Percentiles rank a stretch among this genome's conserved stretches.
Evolutionary conservation across 148 eudicot genomes (phyloP).

Genomic region (Camellia sinensis): DNA sequence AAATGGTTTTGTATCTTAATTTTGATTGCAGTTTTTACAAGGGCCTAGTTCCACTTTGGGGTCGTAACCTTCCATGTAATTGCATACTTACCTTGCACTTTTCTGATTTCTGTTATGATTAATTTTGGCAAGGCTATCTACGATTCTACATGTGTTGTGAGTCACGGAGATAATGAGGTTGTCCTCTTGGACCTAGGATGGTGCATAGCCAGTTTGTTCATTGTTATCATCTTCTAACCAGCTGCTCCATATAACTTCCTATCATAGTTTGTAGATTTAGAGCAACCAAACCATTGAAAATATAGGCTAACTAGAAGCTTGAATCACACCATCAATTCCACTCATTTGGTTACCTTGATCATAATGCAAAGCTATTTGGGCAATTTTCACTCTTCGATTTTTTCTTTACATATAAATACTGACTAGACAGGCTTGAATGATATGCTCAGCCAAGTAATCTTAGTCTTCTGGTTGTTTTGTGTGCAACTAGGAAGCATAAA

Average conservation of each 20-base stretch:
- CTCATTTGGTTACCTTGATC: background rate
- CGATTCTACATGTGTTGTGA: background rate
- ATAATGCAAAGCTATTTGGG: background rate
- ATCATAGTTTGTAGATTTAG: background rate
- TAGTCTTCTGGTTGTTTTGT: background rate
- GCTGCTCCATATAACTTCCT: background rate
- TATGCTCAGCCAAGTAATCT: background rate
- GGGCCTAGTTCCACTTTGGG: constrained; percentile 91
- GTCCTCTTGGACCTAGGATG: background rate
- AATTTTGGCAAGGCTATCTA: background rate
- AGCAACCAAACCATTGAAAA: background rate
- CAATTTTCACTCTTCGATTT: background rate
- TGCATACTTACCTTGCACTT: constrained; percentile 5
- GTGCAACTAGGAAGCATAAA: background rate
- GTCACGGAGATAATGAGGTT: background rate
- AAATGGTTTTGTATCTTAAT: background rate
- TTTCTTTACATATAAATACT: background rate
- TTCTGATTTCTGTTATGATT: background rate
- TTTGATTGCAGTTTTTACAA: constrained; percentile 75
- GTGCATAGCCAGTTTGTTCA: background rate
- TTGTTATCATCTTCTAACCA: background rate
- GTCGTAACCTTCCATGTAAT: constrained; percentile 98
- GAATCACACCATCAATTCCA: background rate
- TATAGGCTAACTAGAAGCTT: background rate
- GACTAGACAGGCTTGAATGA: background rate